A percentile compares a stretch with the other conserved stretches of the same genome.
Conservation (phyloP, 2,329 filamentous ascomycete genomes). For the Monilinia aucupariae region DNA sequence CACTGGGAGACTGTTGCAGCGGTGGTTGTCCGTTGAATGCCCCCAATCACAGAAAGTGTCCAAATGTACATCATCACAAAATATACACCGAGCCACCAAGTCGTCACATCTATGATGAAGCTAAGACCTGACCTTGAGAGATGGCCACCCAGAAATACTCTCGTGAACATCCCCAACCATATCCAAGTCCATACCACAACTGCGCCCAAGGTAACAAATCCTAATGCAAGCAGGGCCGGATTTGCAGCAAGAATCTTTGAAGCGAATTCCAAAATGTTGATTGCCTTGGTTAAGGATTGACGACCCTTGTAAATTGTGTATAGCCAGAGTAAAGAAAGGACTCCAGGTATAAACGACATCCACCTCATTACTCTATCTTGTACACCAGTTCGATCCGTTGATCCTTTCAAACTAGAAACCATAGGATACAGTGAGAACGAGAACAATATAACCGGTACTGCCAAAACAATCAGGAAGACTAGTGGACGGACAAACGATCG, state of each 20-base stretch:
- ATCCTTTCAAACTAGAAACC: conserved; percentile 78
- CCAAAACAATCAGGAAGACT: conserved; percentile 72
- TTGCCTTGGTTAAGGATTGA: conserved; percentile 72
- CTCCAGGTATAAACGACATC: conserved; percentile 69
- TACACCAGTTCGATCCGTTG: conserved; percentile 66
- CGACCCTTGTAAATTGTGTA: conserved; percentile 79
- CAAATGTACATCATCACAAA: conserved; percentile 95
- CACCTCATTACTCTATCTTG: conserved; percentile 90
- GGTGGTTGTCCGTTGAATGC: conserved; percentile 84
- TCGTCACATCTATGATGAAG: conserved; percentile 81
- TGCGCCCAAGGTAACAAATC: conserved; percentile 66
- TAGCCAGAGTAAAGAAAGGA: conserved; percentile 71
- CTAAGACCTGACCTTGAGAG: conserved; percentile 55
- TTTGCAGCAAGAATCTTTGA: conserved; percentile 83
- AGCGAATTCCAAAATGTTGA: conserved; percentile 87
- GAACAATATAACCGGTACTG: conserved; percentile 78
- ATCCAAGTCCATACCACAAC: conserved; percentile 90
- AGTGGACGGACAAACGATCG: conserved; percentile 83
- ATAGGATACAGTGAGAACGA: conserved; percentile 91
- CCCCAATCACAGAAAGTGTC: conserved; percentile 82
- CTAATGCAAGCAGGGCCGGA: conserved; percentile 75
- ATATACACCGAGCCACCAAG: conserved; percentile 90
- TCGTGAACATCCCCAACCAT: conserved; percentile 95
- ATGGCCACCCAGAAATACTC: conserved; percentile 89
- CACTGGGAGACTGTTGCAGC: conserved; percentile 95